Evolutionary conservation across 352 stramenopile species (phyloP), one percentile per base, ranked within the genome.

Genomic region (Globisporangium solare): DNA sequence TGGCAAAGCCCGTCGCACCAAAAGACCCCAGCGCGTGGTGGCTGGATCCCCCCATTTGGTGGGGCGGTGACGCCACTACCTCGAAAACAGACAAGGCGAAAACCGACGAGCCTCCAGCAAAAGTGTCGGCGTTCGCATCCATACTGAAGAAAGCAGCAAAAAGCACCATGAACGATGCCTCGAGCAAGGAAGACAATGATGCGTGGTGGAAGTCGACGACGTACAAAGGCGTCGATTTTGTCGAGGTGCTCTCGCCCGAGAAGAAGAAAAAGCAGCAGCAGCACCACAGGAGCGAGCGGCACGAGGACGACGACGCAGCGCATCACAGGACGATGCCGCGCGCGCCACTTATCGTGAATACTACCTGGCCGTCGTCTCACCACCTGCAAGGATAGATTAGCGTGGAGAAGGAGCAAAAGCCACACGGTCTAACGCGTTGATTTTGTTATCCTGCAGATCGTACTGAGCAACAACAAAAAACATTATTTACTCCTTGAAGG

Each of bases 201-300:
- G 50, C 70, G 11, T 93, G 83, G 83, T 93, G 83, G 83, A 88
- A 83, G 32, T 60, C 74, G 0, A 64, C 70, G 18, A 77, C 64
- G 35, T 92, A 92, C 74, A 93, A 91, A 69, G 79, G 80, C 50
- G 79, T 68, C 22, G 69, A 93, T 61, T 93, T 83, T 47, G 63
- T 61, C 31, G 57, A 81, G 51, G 52, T 56, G 24, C 65, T 88
- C 3, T 52, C 54, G 10, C 31, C 55, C 2, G 46, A 53, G 32
- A 57, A 61, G 39, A 74, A 68, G 22, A 51, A 37, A 42, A 37
- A 42, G 17, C 54, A 62, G 18, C 41, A 62, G 18, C 41, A 61
- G 39, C 21, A 57, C 43, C 54, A 52, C 43, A 68, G 27, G 22
- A 53, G 51, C 18, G 15, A 31, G 2, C 31, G 48, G 7, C 41